These are phyloP conservation scores for Tuber indicum DNA, from an alignment of 495 filamentous ascomycete genomes.

Conservation along the genomic window DNA sequence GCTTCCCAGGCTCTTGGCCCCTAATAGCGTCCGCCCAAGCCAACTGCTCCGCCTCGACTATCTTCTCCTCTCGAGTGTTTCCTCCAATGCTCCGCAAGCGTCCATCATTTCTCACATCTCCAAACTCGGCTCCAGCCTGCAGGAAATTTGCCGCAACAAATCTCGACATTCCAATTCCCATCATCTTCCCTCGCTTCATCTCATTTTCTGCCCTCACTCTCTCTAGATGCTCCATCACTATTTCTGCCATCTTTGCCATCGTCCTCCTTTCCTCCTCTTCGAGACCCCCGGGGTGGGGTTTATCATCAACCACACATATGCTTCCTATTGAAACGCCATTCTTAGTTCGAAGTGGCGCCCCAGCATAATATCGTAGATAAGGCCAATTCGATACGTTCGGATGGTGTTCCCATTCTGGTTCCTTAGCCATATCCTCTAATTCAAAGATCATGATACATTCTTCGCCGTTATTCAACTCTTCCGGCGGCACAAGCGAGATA, in stretches of 20 bases:
- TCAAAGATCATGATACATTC: constrained; percentile 44
- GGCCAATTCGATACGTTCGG: constrained; percentile 47
- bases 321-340: constrained; percentile 65
- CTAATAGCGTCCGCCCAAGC: constrained; percentile 17
- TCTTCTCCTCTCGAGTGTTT: constrained; percentile 8
- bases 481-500: constrained; percentile 40
- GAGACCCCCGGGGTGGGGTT: constrained; percentile 46
- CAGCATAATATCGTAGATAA: constrained; percentile 55
- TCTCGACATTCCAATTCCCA: constrained; percentile 37
- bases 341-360: constrained; percentile 60
- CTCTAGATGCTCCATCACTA: constrained; percentile 37
- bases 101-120: constrained; percentile 7
- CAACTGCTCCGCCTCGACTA: constrained; percentile 16
- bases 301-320: constrained; percentile 59
- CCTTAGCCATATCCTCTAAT: constrained; percentile 49
- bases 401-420: constrained; percentile 49
- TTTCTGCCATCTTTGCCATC: constrained; percentile 42
- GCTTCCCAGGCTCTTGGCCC: constrained; percentile 4
- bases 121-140: constrained; percentile 22
- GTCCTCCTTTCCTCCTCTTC: constrained; percentile 44
- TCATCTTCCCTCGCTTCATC: constrained; percentile 34
- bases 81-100: background rate
- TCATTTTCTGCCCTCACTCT: constrained; percentile 30
- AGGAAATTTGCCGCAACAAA: constrained; percentile 38
- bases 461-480: constrained; percentile 36